A percentile compares a stretch with the other conserved stretches of the same genome.
Conservation (phyloP, 352 stramenopile genomes). For the Achlya hypogyna region DNA sequence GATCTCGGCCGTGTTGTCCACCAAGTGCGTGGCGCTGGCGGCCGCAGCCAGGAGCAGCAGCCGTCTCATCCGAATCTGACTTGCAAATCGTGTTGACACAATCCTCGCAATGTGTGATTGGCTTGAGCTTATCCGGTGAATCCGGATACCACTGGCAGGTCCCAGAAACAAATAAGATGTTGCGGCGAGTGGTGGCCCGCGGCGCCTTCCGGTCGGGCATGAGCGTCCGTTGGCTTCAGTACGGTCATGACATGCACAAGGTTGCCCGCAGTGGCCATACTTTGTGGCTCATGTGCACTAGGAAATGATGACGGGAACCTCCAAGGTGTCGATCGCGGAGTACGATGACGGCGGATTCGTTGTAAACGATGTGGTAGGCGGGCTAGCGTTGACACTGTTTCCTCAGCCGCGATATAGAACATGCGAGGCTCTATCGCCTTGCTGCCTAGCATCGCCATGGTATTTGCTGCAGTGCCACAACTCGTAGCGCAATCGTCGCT, state of each 20-base stretch:
- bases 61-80: neutral
- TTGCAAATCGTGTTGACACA: neutral
- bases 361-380: slow-evolving; percentile 60
- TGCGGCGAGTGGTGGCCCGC: slow-evolving; percentile 9
- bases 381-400: neutral
- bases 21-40: neutral
- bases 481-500: neutral
- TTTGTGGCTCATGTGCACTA: slow-evolving; percentile 22
- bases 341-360: slow-evolving; percentile 83
- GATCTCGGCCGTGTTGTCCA: slow-evolving; percentile 10
- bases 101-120: neutral
- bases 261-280: slow-evolving; percentile 27
- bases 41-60: neutral
- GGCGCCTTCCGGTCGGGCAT: neutral
- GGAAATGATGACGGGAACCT: slow-evolving; percentile 76
- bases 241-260: slow-evolving; percentile 72
- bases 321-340: slow-evolving; percentile 70
- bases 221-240: slow-evolving; percentile 46
- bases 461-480: too few relatives aligned
- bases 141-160: neutral
- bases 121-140: neutral
- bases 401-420: slow-evolving; percentile 31
- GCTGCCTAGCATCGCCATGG: slow-evolving; percentile 68
- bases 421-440: slow-evolving; percentile 67
- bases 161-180: slow-evolving; percentile 1